Conservation (phyloP, 805 yeast genomes). For the Debaryomyces hansenii region DNA sequence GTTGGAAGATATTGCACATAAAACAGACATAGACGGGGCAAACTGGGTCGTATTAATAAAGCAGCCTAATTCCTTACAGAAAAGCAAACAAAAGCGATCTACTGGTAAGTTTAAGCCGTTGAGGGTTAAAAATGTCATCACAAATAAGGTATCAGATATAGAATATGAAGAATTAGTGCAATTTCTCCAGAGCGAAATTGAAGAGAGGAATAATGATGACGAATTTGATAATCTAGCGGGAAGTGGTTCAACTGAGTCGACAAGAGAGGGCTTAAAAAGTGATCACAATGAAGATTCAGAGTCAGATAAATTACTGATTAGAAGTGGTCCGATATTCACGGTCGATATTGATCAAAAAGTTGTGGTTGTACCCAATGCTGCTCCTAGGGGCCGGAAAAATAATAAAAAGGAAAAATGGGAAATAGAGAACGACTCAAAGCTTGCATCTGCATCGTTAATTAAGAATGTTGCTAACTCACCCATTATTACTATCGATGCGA, state of each 20-base stretch:
- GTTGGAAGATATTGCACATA: slow-evolving; percentile 62
- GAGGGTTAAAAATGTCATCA: slow-evolving; percentile 62
- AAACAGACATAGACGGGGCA: slow-evolving; percentile 69
- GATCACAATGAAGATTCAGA: slow-evolving; percentile 5
- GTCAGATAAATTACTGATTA: slow-evolving; percentile 4
- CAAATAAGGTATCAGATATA: slow-evolving; percentile 68
- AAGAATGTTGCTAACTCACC: slow-evolving; percentile 65
- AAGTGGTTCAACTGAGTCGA: neutral
- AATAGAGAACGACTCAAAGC: slow-evolving; percentile 68
- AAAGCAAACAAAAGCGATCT: slow-evolving; percentile 20
- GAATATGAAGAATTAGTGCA: slow-evolving; percentile 63
- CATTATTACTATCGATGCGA: slow-evolving; percentile 71
- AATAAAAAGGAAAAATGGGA: slow-evolving; percentile 78
- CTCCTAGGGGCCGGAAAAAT: slow-evolving; percentile 74
- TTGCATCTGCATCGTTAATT: slow-evolving; percentile 56
- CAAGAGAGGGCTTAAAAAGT: slow-evolving; percentile 5
- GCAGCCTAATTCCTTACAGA: slow-evolving; percentile 49
- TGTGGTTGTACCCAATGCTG: slow-evolving; percentile 71
- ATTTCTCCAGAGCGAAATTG: slow-evolving; percentile 24
- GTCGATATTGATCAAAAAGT: slow-evolving; percentile 52
- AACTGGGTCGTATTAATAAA: slow-evolving; percentile 78
- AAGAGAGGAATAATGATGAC: slow-evolving; percentile 20
- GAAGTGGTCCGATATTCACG: slow-evolving; percentile 30
- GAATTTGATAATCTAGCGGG: neutral
- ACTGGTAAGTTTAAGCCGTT: slow-evolving; percentile 66